Base-by-base conservation (phyloP, 768 basidiomycete species). In the Porpolomopsis calyptriformis region DNA sequence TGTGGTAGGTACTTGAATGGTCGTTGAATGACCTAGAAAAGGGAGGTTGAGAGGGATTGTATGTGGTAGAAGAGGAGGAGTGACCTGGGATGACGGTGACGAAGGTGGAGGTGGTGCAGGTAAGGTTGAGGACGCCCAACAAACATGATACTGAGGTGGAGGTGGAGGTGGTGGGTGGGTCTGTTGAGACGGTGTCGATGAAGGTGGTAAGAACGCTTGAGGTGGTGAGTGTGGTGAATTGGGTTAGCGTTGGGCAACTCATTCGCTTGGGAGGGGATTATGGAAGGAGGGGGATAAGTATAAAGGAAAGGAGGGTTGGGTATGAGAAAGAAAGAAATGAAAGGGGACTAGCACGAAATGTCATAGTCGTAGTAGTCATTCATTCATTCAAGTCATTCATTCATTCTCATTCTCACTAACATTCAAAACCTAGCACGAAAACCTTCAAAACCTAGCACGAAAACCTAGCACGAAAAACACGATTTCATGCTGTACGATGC, bases 1-100 rank as follows among this genome's bases (percentile, higher is more conserved):
- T 19, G 63, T 61, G 24, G 20, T 57, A 66, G 51, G 48, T 67
- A 72, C 62, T 45, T 56, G 56, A 7, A 69, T 43, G 1, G 68
- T 69, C 20, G 55, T 60, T 24, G 62, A 54, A 27, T 29, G 39
- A 24, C 44, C 49, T 49, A 40, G 14, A 31, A 29, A 14, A 22
- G 16, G 22, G n/a, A 34, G 22, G 25, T 22, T 36, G 34, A 9
- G 33, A 19, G 34, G 39, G 4, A 5, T 18, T 16, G 25, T 45
- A 36, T 19, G 3, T n/a, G 31, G 42, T 27, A 43, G 34, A 36
- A 48, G 41, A 16, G 33, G 7, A 38, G 23, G 23, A 22, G 12
- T 9, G 18, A 69, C 71, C 62, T 46, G 55, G 56, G 10, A 69
- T 42, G 2, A 67, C 68, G 23, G 54, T 60, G 26, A 62, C 54